Conservation (phyloP, 495 filamentous ascomycete genomes). For the Podospora comata region DNA sequence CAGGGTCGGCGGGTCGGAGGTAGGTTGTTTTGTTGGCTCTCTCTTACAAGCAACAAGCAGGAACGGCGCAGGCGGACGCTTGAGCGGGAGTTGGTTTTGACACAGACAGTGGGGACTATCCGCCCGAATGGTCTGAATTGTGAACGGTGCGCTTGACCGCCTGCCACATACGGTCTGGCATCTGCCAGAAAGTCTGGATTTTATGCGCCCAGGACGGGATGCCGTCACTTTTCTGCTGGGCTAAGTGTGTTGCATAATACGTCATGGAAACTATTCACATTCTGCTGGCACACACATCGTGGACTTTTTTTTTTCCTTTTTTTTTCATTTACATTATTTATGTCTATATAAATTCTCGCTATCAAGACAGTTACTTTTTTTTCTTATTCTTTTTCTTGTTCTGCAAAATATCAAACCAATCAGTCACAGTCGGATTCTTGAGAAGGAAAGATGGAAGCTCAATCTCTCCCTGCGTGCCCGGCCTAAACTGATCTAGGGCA, state of each 20-base stretch:
- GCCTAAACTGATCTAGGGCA: no score
- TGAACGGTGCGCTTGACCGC: not conserved
- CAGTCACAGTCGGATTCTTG: no score
- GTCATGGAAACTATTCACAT: slow-evolving; percentile 12
- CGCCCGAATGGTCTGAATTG: not conserved
- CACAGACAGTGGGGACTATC: slow-evolving; percentile 13
- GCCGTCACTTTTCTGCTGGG: slow-evolving; percentile 16
- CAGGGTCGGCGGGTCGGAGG: not conserved
- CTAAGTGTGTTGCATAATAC: slow-evolving; percentile 10
- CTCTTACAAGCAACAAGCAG: not conserved
- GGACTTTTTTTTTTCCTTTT: no score
- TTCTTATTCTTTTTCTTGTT: no score
- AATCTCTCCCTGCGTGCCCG: no score
- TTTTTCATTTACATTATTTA: no score
- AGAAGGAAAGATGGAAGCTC: no score
- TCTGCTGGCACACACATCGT: no score
- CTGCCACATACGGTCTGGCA: not conserved
- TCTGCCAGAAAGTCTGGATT: not conserved
- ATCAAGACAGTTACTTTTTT: no score
- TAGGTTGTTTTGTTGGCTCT: not conserved
- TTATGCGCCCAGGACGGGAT: slow-evolving; percentile 6
- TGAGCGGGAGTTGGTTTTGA: slow-evolving; percentile 20
- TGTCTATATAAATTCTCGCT: no score
- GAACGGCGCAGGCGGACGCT: not conserved
- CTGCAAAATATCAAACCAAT: no score